These are phyloP conservation scores for Ophiocytium majus DNA, from an alignment of 352 stramenopile species.

Conservation along the genomic window DNA sequence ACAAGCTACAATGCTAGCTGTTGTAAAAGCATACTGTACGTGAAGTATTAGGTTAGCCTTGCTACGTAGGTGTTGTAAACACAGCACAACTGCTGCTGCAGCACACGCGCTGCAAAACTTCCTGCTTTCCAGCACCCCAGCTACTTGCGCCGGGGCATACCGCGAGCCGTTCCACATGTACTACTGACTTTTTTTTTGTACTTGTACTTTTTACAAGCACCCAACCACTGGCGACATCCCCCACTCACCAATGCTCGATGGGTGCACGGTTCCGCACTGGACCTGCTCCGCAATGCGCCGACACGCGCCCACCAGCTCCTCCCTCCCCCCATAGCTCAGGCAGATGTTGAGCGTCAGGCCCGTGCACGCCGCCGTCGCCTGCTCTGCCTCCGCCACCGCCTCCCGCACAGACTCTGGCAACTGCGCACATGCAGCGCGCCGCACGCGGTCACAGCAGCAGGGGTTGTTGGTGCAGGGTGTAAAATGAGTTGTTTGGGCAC, in stretches of 20 bases:
- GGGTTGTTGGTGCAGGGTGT: background rate
- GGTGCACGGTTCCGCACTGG: background rate
- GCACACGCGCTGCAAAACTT: too few relatives aligned
- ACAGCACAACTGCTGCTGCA: too few relatives aligned
- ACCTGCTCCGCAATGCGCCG: constrained; percentile 80
- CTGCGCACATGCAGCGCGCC: background rate
- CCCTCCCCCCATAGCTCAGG: constrained; percentile 87
- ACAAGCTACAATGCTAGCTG: too few relatives aligned
- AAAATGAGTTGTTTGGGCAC: background rate
- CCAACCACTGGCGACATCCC: too few relatives aligned
- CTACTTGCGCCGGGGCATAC: too few relatives aligned
- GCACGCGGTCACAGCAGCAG: background rate
- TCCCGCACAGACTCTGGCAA: constrained; percentile 63
- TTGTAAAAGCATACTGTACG: too few relatives aligned
- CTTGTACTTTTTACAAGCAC: too few relatives aligned
- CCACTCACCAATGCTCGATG: constrained; percentile 15
- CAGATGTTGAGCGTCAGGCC: constrained; percentile 71
- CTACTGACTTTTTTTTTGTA: too few relatives aligned
- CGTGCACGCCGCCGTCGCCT: constrained; percentile 75
- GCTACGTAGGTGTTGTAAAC: too few relatives aligned
- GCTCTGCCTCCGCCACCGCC: constrained; percentile 68
- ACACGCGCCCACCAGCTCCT: constrained; percentile 88
- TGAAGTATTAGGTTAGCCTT: too few relatives aligned
- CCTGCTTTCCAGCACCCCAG: too few relatives aligned
- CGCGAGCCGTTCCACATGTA: too few relatives aligned